Conservation (phyloP, 371 early-diverging fungal species). For the Apophysomyces trapeziformis region DNA sequence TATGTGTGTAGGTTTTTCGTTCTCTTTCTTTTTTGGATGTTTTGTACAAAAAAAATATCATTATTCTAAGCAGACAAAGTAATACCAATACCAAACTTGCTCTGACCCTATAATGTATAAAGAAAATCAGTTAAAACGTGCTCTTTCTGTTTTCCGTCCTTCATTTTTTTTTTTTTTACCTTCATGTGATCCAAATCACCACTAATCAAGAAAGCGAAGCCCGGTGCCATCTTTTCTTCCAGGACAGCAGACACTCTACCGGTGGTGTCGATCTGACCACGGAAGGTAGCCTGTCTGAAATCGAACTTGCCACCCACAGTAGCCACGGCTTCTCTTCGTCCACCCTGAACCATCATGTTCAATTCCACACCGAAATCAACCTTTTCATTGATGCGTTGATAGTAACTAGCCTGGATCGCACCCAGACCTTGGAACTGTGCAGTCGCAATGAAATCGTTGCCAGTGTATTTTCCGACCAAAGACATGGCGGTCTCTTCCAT, state of each 20-base stretch:
- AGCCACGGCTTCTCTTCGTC: slow-evolving; percentile 89
- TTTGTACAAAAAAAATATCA: slow-evolving; percentile 10
- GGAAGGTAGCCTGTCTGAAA: slow-evolving; percentile 88
- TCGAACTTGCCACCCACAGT: slow-evolving; percentile 96
- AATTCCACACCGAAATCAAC: slow-evolving; percentile 94
- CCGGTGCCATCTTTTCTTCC: slow-evolving; percentile 96
- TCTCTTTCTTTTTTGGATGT: too few species aligned
- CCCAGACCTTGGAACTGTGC: slow-evolving; percentile 86
- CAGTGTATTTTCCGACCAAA: slow-evolving; percentile 78
- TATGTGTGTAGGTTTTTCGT: too few species aligned
- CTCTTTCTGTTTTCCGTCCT: not conserved
- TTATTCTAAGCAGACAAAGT: slow-evolving; percentile 74
- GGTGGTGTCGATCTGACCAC: slow-evolving; percentile 89
- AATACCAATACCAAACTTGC: slow-evolving; percentile 82
- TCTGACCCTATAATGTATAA: slow-evolving; percentile 58
- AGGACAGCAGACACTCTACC: slow-evolving; percentile 88
- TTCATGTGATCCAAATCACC: slow-evolving; percentile 97
- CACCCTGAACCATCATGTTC: slow-evolving; percentile 78
- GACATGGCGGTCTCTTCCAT: slow-evolving; percentile 82
- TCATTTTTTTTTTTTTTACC: slow-evolving; percentile 53
- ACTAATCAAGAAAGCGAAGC: slow-evolving; percentile 87
- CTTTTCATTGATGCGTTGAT: slow-evolving; percentile 90
- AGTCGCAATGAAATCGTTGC: slow-evolving; percentile 77
- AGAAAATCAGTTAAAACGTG: slow-evolving; percentile 14
- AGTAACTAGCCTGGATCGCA: slow-evolving; percentile 86